Evolutionary conservation across 192 early-diverging fungal genomes (phyloP).

Genomic region (Gryganskiella cystojenkinii): DNA sequence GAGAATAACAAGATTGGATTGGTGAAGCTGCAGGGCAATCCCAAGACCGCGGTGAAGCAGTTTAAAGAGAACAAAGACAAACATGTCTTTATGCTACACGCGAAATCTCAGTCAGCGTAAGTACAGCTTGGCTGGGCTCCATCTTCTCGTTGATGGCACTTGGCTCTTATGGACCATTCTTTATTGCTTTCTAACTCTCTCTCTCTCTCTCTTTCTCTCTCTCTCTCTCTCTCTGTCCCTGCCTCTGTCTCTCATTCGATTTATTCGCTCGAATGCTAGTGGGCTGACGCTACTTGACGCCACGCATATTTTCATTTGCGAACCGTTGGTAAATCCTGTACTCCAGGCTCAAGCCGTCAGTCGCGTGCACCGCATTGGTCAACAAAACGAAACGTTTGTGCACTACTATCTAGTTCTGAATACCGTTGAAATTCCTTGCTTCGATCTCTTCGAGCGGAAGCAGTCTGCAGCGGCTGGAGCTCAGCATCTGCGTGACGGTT

Average conservation of each 20-base stretch:
- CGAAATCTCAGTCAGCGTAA: slow-evolving; percentile 56
- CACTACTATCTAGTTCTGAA: slow-evolving; percentile 28
- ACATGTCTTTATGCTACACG: slow-evolving; percentile 55
- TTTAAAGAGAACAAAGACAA: slow-evolving; percentile 40
- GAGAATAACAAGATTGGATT: slow-evolving; percentile 47
- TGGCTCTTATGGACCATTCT: too few species aligned
- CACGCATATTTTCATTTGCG: slow-evolving; percentile 55
- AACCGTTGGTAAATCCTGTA: slow-evolving; percentile 53
- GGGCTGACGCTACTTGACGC: slow-evolving; percentile 55
- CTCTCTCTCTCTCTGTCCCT: too few species aligned
- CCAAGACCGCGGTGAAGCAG: slow-evolving; percentile 30
- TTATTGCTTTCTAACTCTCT: neutral
- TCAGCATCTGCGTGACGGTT: neutral
- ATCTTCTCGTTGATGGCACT: neutral
- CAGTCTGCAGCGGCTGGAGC: slow-evolving; percentile 2
- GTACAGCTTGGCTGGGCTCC: neutral
- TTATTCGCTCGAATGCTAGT: too few species aligned
- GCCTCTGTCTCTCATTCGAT: too few species aligned
- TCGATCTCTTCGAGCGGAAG: slow-evolving; percentile 34
- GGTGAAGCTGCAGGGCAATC: slow-evolving; percentile 45
- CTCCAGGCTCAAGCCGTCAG: slow-evolving; percentile 57
- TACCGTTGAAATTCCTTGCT: slow-evolving; percentile 31
- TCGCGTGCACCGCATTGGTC: slow-evolving; percentile 58
- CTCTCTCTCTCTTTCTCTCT: neutral
- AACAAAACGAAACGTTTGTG: slow-evolving; percentile 48